Base-by-base conservation (phyloP, 176 grass and related monocot species). In the Canna indica region DNA sequence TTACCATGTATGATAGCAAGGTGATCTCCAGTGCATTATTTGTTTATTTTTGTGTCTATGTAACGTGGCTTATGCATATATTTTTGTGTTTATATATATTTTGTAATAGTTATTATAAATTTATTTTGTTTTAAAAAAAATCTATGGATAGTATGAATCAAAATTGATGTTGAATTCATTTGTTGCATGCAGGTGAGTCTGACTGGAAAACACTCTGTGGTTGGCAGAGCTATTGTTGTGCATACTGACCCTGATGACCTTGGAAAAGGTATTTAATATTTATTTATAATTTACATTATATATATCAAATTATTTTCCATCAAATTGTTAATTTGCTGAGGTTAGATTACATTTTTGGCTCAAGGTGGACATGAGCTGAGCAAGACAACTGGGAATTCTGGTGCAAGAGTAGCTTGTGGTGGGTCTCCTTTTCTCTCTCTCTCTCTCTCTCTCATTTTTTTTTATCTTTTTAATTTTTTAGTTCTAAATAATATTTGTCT, bases 361-460 rank as follows among this genome's bases (percentile, higher is more conserved):
- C n/a, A n/a, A 94, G 90, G 90, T 64, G 90, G 86, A 14, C 90
- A 94, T 31, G 90, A 89, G 61, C 86, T 94, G 26, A 89, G 90
- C 79, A 85, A 84, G 81, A 84, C 48, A 48, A 84, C 90, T 76
- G 90, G 90, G 79, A 94, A 94, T 69, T 86, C 90, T 66, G 86
- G 90, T 76, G 90, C 81, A 69, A 83, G 86, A 32, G 67, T 89
- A 70, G 90, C 86, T 75, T 94, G 90, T 59, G 90, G 90, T 89
- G 75, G 4, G 80, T 70, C 75, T 59, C 12, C 30, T 38, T 6
- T 45, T 39, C 9, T 16, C 72, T 12, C 17, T 1, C 41, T 13
- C 10, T 12, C n/a, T 18, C 10, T 41, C 8, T 42, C 0, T 25
- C 3, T 26, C 8, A 24, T 44, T 0, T 14, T 53, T 12, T 29